Conservation (phyloP, 306 rosid genomes). For the Casuarina glauca region DNA sequence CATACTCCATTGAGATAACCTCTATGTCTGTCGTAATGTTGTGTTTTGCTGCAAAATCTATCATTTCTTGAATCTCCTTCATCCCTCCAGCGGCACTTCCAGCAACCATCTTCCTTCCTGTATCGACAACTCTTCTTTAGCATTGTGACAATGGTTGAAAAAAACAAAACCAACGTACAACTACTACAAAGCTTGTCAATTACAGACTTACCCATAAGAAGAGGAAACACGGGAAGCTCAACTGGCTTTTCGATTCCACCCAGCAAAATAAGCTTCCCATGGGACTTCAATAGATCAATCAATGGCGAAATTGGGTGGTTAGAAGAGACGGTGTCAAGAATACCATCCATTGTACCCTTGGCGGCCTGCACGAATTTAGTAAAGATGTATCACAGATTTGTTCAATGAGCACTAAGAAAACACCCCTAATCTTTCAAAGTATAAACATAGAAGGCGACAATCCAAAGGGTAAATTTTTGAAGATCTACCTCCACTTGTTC, state of each 20-base stretch:
- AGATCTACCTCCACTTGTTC: slow-evolving; percentile 20
- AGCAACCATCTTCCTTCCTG: background rate
- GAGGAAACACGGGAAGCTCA: slow-evolving; percentile 32
- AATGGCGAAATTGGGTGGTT: slow-evolving; percentile 10
- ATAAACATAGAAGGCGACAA: too few species aligned
- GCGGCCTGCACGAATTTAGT: slow-evolving; percentile 25
- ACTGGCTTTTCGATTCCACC: slow-evolving; percentile 34
- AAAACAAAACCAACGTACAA: background rate
- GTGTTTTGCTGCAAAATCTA: background rate
- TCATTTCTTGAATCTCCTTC: background rate
- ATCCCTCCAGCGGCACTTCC: background rate
- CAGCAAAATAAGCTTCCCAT: slow-evolving; percentile 44
- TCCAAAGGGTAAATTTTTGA: too few species aligned
- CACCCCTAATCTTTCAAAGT: too few species aligned
- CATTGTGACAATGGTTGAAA: background rate
- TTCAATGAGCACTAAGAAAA: too few species aligned
- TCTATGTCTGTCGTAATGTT: background rate
- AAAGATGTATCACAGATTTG: too few species aligned
- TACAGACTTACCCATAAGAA: slow-evolving; percentile 31
- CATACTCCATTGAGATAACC: background rate
- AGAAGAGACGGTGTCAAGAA: slow-evolving; percentile 31
- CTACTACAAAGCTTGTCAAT: background rate
- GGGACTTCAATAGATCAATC: slow-evolving; percentile 14
- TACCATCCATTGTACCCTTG: slow-evolving; percentile 41
- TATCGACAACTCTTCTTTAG: background rate